phyloP scores from a whole-genome alignment of 768 basidiomycete species.

The Amanita subjunquillea region DNA sequence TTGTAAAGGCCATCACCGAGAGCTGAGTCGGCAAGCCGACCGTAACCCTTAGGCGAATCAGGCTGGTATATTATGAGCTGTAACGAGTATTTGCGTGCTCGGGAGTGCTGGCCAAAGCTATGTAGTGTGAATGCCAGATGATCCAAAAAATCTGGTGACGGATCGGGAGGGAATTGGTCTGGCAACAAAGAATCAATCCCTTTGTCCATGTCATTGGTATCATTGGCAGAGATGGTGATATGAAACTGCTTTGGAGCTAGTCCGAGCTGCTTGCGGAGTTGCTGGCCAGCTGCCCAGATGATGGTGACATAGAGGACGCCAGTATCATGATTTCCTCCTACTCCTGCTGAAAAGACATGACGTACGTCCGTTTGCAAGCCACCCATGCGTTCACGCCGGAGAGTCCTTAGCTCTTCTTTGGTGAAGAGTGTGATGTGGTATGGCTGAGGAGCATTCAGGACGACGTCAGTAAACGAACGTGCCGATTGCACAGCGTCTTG shows the following conservation, averaged over 20 bases:
- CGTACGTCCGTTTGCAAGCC: slow-evolving; percentile 2
- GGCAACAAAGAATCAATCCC: slow-evolving; percentile 34
- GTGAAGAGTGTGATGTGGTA: slow-evolving; percentile 1
- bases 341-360: slow-evolving; percentile 26
- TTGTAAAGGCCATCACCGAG: slow-evolving; percentile 24
- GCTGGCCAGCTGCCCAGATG: slow-evolving; percentile 46
- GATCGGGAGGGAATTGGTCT: slow-evolving; percentile 17
- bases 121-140: slow-evolving; percentile 38
- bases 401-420: background rate
- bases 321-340: slow-evolving; percentile 23
- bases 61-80: slow-evolving; percentile 21
- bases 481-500: background rate
- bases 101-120: slow-evolving; percentile 21
- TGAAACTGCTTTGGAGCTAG: slow-evolving; percentile 46
- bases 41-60: slow-evolving; percentile 32
- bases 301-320: slow-evolving; percentile 37
- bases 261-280: slow-evolving; percentile 35
- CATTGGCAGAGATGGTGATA: slow-evolving; percentile 32
- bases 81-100: slow-evolving; percentile 22
- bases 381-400: background rate
- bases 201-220: slow-evolving; percentile 36
- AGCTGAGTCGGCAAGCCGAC: slow-evolving; percentile 39
- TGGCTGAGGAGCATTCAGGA: background rate
- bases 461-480: background rate
- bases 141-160: slow-evolving; percentile 27